Percentiles rank a stretch among this genome's conserved stretches.
These are phyloP conservation scores for Ceratonia siliqua DNA, from an alignment of 306 rosid species.

Conservation along the genomic window DNA sequence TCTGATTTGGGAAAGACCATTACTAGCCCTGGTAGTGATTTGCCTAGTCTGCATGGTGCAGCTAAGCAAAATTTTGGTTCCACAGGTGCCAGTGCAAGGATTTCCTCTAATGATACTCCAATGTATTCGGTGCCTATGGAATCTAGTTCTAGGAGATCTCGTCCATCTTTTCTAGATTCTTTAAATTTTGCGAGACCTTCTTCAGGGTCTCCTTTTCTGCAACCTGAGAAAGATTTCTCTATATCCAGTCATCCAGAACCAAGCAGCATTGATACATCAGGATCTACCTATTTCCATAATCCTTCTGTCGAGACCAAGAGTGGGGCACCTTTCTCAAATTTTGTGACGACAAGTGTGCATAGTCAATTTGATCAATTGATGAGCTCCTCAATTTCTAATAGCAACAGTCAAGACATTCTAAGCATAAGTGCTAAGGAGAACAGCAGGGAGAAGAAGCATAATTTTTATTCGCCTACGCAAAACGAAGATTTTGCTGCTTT, in stretches of 20 bases:
- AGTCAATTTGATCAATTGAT: conserved; percentile 39
- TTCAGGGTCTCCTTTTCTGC: conserved; percentile 55
- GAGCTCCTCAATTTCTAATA: conserved; percentile 39
- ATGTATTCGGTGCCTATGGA: conserved; percentile 48
- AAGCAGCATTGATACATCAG: conserved; percentile 43
- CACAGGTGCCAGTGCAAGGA: conserved; percentile 45
- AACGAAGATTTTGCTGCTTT: conserved; percentile 89
- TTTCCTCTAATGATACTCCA: conserved; percentile 51
- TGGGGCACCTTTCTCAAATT: conserved; percentile 40
- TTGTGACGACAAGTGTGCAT: conserved; percentile 40
- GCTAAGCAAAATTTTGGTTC: conserved; percentile 49
- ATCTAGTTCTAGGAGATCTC: conserved; percentile 67
- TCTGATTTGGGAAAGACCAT: conserved; percentile 46
- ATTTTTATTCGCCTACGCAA: conserved; percentile 57
- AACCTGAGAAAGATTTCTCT: conserved; percentile 45
- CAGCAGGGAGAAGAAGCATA: conserved; percentile 56
- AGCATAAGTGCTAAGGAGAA: conserved; percentile 49
- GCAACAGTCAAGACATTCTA: conserved; percentile 40
- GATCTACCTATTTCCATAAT: conserved; percentile 46
- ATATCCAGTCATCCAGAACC: conserved; percentile 45
- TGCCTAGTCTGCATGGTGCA: conserved; percentile 41
- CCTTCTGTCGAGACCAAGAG: conserved; percentile 50
- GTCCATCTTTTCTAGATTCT: conserved; percentile 90
- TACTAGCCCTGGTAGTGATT: conserved; percentile 38
- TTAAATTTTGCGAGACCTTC: conserved; percentile 59